A percentile compares a stretch with the other conserved stretches of the same genome.
phyloP scores from a whole-genome alignment of 495 filamentous ascomycete genomes.

The Lasiosphaeria hispida region DNA sequence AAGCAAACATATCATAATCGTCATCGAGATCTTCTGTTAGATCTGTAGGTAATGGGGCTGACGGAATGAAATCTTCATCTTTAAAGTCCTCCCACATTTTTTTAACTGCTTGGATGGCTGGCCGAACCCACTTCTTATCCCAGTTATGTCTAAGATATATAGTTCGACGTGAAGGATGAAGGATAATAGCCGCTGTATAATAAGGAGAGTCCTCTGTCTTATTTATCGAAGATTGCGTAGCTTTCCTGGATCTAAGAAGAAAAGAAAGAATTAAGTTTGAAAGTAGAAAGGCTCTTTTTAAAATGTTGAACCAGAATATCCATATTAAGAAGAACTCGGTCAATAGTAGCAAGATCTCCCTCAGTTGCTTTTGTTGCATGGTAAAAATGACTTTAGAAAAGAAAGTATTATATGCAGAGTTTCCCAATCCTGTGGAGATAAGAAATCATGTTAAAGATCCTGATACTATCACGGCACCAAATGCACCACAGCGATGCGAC shows the following conservation, averaged over 20 bases:
- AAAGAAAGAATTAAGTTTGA: neutral
- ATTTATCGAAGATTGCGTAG: neutral
- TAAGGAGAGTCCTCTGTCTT: neutral
- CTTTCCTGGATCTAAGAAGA: neutral
- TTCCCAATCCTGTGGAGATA: neutral
- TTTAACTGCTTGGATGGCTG: neutral
- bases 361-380: neutral
- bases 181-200: neutral
- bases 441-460: neutral
- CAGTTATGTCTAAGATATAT: neutral
- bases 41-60: too few species aligned
- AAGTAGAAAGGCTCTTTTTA: neutral
- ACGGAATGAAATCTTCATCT: too few species aligned
- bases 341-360: neutral
- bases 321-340: conserved; percentile 1
- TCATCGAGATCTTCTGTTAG: too few species aligned
- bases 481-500: too few species aligned
- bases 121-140: neutral
- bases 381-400: conserved; percentile 5
- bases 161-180: neutral
- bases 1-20: too few species aligned
- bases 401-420: neutral
- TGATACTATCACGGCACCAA: too few species aligned
- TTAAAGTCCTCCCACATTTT: neutral
- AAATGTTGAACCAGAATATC: neutral